Evolutionary conservation across 495 filamentous ascomycete species (phyloP), one percentile per base, ranked within the genome.

Genomic region (Aspergillus biplanus): DNA sequence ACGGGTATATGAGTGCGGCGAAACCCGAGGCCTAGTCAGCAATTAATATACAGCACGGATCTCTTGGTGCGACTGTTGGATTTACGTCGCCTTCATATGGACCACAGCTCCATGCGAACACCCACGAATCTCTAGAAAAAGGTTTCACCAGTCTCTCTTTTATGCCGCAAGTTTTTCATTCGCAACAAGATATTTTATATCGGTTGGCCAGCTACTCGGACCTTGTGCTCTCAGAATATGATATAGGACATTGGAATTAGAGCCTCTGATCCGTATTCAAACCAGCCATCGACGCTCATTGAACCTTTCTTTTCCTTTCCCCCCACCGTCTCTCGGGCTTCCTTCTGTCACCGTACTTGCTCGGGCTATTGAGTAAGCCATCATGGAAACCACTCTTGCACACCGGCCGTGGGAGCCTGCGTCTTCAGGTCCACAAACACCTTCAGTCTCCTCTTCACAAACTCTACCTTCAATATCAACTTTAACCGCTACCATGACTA

Each of bases 401-500:
- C 78, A 77, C 64, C 74, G 78, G 52, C 78, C 75, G 32, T 81
- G 78, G 78, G 78, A 77, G 71, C 67, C 73, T 11, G 65, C 69
- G 42, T 73, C 63, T 12, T 63, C 76, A 33, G 75, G 74, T 32
- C 74, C 75, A 33, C 74, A 78, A 31, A 76, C 72, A 9, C 69
- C 70, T n/a, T 63, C 73, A 12, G 71, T 62, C 11, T 49, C 72
- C 27, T 75, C 75, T 11, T 67, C 73, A n/a, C 78, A 81, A 61
- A 82, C 78, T 2, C 74, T 82, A 2, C 80, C 80, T 6, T 82
- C 80, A 3, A 82, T 82, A 47, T 79, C 78, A 15, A 81, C 80
- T 4, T 64, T 82, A 6, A 82, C 80, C 6, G 78, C 76, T 32
- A 78, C 67, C 46, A 81, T 80, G 76, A 75, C 69, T 21, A 65